phyloP scores from a whole-genome alignment of 768 basidiomycete species.

The Scleroderma citrinum region DNA sequence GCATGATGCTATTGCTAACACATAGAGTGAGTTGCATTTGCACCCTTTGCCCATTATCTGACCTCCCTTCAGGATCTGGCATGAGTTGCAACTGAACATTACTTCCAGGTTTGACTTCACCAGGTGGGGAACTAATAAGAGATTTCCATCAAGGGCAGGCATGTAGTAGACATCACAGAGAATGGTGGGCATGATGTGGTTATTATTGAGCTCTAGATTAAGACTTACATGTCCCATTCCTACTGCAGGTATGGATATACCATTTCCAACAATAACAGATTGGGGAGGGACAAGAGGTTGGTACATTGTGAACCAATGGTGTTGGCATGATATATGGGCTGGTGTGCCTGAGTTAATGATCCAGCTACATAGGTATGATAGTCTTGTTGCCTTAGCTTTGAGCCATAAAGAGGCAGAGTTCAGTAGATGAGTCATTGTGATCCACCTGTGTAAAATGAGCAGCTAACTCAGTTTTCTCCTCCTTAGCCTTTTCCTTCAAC shows the following conservation, averaged over 20 bases:
- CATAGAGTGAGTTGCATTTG: conserved; percentile 1
- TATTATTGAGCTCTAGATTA: neutral
- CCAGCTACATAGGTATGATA: neutral
- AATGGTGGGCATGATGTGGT: neutral
- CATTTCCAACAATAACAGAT: neutral
- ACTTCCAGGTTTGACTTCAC: neutral
- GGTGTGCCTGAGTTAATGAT: conserved; percentile 4
- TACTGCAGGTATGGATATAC: neutral
- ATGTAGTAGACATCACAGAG: conserved; percentile 3
- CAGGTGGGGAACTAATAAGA: conserved; percentile 14
- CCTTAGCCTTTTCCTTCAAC: neutral
- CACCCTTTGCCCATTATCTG: neutral
- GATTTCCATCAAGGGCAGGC: conserved; percentile 8
- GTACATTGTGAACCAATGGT: conserved; percentile 1
- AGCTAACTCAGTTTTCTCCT: neutral
- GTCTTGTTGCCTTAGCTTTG: neutral
- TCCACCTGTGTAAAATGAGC: neutral
- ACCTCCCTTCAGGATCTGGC: neutral
- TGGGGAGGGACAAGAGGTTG: neutral
- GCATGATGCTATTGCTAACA: neutral
- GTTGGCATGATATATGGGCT: neutral
- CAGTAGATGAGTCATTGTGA: neutral
- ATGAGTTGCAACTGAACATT: neutral
- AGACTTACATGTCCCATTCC: conserved; percentile 1
- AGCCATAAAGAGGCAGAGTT: conserved; percentile 3